Evolutionary conservation across 2,329 filamentous ascomycete species (phyloP), one percentile per base, ranked within the genome.

Genomic region (Xylaria hypoxylon): DNA sequence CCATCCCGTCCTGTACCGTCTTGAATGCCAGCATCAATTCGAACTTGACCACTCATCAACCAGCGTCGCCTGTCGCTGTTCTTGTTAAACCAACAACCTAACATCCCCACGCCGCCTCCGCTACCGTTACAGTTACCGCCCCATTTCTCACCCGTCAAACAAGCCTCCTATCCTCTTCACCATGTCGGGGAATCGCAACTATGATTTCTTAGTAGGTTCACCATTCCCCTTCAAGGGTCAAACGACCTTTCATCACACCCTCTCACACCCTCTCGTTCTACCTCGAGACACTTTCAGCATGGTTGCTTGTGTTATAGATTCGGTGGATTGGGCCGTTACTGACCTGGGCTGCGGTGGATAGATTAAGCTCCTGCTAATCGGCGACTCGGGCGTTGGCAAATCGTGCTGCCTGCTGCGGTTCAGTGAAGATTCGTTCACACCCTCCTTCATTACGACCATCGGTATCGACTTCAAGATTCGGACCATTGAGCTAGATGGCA

Each of bases 391-490:
- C 77, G 94, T 97, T 69, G 94, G 94, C 80, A 97, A 97, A 84
- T 97, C 94, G 74, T 97, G 94, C 89, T 97, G 94, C 83, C 87
- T 97, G 80, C 86, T 97, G 78, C 93, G 94, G 75, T 97, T 97
- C 86, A 97, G 93, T 82, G 94, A 97, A 84, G 94, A 97, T 85
- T 96, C 93, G 52, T 97, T 97, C 84, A 97, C 94, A 59, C 94
- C 94, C 48, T 97, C 93, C 75, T 97, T 97, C 86, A 97, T 97
- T 85, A 97, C 94, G 70, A 99, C 96, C 70, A 99, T 99, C 82
- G 96, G 96, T 74, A 98, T 99, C 85, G 96, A 99, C 84, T 99
- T 99, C 86, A 99, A 99, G 88, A 99, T 99, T 80, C 89, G 96
- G 73, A 99, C 96, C 72, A 99, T 99, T 83, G 96, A 99, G 84